Evolutionary conservation across 495 filamentous ascomycete species (phyloP).

Genomic region (Trichoderma erinaceum): DNA sequence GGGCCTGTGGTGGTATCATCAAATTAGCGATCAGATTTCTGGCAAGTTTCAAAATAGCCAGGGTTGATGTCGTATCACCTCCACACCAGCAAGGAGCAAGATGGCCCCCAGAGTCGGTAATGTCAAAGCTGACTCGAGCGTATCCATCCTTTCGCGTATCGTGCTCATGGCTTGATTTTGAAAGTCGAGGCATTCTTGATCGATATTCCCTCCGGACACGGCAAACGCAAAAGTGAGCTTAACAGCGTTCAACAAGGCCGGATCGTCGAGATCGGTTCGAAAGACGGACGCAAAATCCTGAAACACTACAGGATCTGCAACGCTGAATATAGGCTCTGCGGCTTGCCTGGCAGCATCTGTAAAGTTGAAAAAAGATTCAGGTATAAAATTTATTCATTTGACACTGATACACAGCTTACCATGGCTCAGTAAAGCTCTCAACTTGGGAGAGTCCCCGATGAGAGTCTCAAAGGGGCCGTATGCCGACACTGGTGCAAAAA

Average conservation of each 20-base stretch:
- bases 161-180: not conserved
- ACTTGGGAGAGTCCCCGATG: not conserved
- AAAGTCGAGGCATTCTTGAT: not conserved
- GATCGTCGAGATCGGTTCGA: not conserved
- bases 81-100: constrained; percentile 26
- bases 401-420: not conserved
- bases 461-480: not conserved
- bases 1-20: constrained; percentile 23
- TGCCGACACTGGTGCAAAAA: constrained; percentile 24
- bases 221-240: not conserved
- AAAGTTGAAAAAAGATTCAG: not conserved
- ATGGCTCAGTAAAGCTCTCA: not conserved
- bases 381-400: not conserved
- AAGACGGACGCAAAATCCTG: not conserved
- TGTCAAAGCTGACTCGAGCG: constrained; percentile 22
- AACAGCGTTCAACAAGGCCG: not conserved
- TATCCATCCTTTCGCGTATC: constrained; percentile 19
- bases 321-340: not conserved
- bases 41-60: not conserved
- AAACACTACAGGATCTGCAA: not conserved
- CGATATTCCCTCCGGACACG: not conserved
- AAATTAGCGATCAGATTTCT: not conserved
- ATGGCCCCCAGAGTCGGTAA: constrained; percentile 33
- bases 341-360: not conserved
- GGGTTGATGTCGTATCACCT: not conserved